Evolutionary conservation across 176 grass and related monocot genomes (phyloP), one percentile per base, ranked within the genome.

Genomic region (Thalia dealbata): DNA sequence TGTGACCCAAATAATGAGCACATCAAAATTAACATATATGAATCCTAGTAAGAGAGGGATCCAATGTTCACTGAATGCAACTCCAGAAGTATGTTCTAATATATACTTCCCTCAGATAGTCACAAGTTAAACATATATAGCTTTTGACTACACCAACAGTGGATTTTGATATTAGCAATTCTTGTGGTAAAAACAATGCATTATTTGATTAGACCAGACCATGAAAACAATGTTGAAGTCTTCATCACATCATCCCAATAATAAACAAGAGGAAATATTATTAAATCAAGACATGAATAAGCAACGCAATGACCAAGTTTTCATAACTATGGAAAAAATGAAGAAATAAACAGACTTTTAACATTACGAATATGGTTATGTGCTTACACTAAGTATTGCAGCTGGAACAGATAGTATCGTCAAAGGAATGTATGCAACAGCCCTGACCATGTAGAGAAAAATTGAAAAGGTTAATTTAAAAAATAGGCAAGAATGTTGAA

Each of bases 361-460:
- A 10, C 52, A 48, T 52, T 11, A 50, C 67, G 56, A 78, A 52
- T 0, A 55, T 35, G 75, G 79, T 11, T 75, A 22, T 16, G 10
- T 52, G 68, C 90, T 64, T 89, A 99, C 95, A 60, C 90, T 99
- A 71, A 99, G 88, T 73, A 99, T 76, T 81, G 95, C 93, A 76
- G 95, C 95, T 80, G 95, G 95, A 87, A 99, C 95, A 67, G 95
- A 87, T 79, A 99, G 81, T 38, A 99, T 88, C 30, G 95, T 99
- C 44, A 99, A 78, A 59, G 95, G 95, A 73, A 99, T 85, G 73
- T 99, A 99, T 73, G 95, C 95, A 75, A 99, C 76, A 61, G 95
- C 95, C 83, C 95, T 99, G 70, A 83, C 45, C 85, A 79, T 71
- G 55, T 28, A 65, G 27, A 81, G 10, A 52, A 19, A 68, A 12